Evolutionary conservation across 371 early-diverging fungal genomes (phyloP).

Genomic region (Rhizomucor pusillus): DNA sequence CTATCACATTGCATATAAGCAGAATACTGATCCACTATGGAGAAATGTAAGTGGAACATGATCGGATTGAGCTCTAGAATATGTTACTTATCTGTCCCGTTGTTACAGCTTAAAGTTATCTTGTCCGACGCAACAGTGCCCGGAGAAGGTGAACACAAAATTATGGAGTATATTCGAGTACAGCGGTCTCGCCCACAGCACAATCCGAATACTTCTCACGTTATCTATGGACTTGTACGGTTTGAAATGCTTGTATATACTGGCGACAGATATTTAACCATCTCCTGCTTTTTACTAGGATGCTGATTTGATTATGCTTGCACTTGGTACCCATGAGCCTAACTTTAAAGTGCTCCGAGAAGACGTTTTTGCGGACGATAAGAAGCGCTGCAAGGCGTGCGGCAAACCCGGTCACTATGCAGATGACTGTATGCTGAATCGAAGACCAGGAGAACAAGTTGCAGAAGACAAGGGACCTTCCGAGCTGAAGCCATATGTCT

Average conservation of each 20-base stretch:
- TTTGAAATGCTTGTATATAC: neutral
- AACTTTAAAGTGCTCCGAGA: conserved; percentile 97
- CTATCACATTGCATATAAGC: conserved; percentile 87
- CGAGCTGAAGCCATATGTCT: conserved; percentile 82
- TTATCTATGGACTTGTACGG: conserved; percentile 89
- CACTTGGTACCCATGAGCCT: conserved; percentile 97
- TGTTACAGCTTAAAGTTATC: conserved; percentile 77
- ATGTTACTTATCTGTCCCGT: too few species aligned
- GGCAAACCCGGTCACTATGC: conserved; percentile 83
- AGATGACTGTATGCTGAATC: conserved; percentile 67
- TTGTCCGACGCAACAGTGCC: conserved; percentile 96
- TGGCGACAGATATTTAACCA: neutral
- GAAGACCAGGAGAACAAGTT: conserved; percentile 24
- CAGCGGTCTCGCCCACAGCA: conserved; percentile 77
- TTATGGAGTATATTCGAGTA: conserved; percentile 97
- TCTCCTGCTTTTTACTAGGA: conserved; percentile 52
- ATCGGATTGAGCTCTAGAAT: neutral
- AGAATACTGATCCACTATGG: conserved; percentile 91
- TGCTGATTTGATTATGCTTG: conserved; percentile 99
- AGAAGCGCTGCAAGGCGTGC: conserved; percentile 77
- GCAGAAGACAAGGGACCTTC: conserved; percentile 57
- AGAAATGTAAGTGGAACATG: conserved; percentile 63
- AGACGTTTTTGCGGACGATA: conserved; percentile 82
- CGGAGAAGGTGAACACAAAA: conserved; percentile 99
- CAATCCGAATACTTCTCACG: conserved; percentile 90